Percentiles rank a stretch among this genome's conserved stretches.
phyloP scores from a whole-genome alignment of 148 eudicot species.

The Dysphania ambrosioides region DNA sequence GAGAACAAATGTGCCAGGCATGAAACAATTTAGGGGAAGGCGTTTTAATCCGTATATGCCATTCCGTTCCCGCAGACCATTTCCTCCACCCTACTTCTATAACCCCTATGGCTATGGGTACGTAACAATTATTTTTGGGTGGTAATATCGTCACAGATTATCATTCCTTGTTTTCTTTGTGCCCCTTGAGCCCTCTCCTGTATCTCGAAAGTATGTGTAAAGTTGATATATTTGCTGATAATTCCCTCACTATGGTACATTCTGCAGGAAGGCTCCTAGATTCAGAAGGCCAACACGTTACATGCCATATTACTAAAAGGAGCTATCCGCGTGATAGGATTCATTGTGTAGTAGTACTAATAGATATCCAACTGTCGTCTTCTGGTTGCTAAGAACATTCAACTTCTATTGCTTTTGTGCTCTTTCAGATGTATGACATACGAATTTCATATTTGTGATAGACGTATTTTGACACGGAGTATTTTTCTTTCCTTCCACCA shows the following conservation, averaged over 20 bases:
- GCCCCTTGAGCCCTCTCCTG: too few relatives aligned
- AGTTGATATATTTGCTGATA: too few relatives aligned
- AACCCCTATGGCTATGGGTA: constrained; percentile 84
- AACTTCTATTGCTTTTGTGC: background rate
- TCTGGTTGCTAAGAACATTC: constrained; percentile 15
- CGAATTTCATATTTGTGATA: background rate
- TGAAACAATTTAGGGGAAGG: constrained; percentile 63
- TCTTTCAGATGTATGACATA: constrained; percentile 4
- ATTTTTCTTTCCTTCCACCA: background rate
- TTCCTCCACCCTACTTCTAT: constrained; percentile 45
- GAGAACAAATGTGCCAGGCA: constrained; percentile 88
- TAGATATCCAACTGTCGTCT: background rate
- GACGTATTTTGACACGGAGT: background rate
- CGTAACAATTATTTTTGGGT: background rate
- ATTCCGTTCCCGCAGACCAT: constrained; percentile 43
- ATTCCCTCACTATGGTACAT: background rate
- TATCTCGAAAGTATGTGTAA: too few relatives aligned
- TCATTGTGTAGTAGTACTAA: background rate
- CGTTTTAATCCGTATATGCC: constrained; percentile 57
- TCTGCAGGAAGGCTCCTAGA: constrained; percentile 77
- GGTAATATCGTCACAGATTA: background rate
- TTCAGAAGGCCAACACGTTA: constrained; percentile 81
- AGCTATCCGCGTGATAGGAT: background rate
- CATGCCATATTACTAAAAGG: constrained; percentile 78
- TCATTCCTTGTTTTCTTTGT: too few relatives aligned